Evolutionary conservation across 2,329 filamentous ascomycete genomes (phyloP).

Genomic region (Aureobasidium uvarum): DNA sequence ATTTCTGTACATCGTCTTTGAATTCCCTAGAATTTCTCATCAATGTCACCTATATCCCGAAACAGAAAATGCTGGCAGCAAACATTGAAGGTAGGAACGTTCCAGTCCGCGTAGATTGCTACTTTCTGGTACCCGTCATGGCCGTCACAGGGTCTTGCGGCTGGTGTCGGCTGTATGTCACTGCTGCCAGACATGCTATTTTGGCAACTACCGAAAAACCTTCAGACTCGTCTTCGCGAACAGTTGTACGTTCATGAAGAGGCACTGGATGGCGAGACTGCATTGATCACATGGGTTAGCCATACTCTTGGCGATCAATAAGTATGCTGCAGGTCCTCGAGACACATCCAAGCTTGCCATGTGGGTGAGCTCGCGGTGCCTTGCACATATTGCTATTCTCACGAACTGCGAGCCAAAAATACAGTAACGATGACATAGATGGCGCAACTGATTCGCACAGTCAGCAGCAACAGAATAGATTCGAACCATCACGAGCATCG

Average conservation of each 20-base stretch:
- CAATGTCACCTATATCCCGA: constrained; percentile 8
- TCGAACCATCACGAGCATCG: background rate
- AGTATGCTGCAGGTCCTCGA: constrained; percentile 14
- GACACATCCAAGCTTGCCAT: background rate
- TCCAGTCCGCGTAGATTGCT: background rate
- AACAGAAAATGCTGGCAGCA: constrained; percentile 18
- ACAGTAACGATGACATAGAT: constrained; percentile 9
- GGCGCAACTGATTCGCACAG: background rate
- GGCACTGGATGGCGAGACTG: background rate
- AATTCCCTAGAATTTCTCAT: background rate
- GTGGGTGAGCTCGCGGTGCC: constrained; percentile 2
- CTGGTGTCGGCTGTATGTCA: background rate
- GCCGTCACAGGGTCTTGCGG: constrained; percentile 12
- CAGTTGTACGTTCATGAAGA: background rate
- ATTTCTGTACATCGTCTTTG: background rate
- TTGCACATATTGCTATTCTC: constrained; percentile 1
- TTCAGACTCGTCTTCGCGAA: background rate
- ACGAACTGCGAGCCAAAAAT: background rate
- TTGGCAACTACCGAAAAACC: background rate
- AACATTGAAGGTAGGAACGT: background rate
- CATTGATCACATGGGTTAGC: constrained; percentile 11
- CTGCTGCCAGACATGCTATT: background rate
- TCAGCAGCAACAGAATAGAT: background rate
- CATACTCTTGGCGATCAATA: background rate
- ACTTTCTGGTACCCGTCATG: constrained; percentile 4